Percentiles rank a stretch among this genome's conserved stretches.
phyloP scores from a whole-genome alignment of 192 early-diverging fungal species.

The Coemansia sp. region DNA sequence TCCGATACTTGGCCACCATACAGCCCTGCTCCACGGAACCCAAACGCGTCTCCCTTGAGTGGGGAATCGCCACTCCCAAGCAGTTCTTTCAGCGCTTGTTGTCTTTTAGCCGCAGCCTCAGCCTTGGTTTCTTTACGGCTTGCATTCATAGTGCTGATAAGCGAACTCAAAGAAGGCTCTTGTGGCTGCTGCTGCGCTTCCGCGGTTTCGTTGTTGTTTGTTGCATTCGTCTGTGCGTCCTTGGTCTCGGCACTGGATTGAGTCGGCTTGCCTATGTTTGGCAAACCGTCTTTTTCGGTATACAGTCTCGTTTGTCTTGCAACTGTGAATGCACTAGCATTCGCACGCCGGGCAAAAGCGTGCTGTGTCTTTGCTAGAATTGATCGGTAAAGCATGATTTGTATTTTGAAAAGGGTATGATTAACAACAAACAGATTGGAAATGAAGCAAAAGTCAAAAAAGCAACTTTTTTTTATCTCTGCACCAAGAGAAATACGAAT shows the following conservation, averaged over 20 bases:
- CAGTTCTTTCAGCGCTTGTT: background rate
- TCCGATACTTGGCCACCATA: background rate
- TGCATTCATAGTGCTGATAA: background rate
- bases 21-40: constrained; percentile 16
- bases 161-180: background rate
- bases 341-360: background rate
- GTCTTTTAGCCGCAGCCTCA: background rate
- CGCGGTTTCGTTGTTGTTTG: background rate
- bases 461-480: background rate
- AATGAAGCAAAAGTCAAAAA: background rate
- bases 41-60: constrained; percentile 1
- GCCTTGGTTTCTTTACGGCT: background rate
- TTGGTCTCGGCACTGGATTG: background rate
- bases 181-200: background rate
- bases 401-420: background rate
- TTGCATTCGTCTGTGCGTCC: background rate
- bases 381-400: background rate
- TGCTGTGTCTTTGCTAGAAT: background rate
- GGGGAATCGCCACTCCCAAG: background rate
- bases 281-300: background rate
- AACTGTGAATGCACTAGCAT: background rate
- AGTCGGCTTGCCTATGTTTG: background rate
- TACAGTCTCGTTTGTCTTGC: background rate
- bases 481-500: background rate
- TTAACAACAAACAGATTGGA: background rate